These are phyloP conservation scores for Parmelia sp. DNA, from an alignment of 495 filamentous ascomycete genomes.

Conservation along the genomic window DNA sequence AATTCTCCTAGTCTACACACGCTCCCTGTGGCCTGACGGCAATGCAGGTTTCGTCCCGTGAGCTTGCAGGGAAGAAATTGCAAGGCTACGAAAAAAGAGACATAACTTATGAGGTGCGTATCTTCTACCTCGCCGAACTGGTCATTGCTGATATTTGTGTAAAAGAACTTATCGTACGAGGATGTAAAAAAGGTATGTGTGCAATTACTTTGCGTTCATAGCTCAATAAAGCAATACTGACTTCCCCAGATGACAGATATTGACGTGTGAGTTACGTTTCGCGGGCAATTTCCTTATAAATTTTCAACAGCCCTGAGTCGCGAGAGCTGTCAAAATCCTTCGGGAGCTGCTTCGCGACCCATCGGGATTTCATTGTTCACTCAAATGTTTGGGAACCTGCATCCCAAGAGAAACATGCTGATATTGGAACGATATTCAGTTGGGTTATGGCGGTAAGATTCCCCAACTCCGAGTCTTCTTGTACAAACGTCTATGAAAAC, in stretches of 20 bases:
- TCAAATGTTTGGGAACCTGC: too few relatives aligned
- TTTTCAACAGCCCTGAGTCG: too few relatives aligned
- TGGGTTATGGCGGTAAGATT: conserved; percentile 76
- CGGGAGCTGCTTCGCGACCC: background rate
- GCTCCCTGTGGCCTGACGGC: background rate
- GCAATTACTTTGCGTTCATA: background rate
- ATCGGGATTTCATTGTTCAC: too few relatives aligned
- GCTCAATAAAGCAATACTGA: background rate
- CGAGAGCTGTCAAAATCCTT: too few relatives aligned
- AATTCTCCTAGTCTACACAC: too few relatives aligned
- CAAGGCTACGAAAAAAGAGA: conserved; percentile 91
- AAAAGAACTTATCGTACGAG: conserved; percentile 67
- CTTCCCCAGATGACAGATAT: conserved; percentile 68
- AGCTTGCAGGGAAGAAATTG: conserved; percentile 83
- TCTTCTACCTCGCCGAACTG: background rate
- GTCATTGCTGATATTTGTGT: background rate
- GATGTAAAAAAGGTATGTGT: conserved; percentile 59
- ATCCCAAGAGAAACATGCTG: background rate
- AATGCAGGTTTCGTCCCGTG: conserved; percentile 72
- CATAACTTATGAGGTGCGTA: conserved; percentile 67
- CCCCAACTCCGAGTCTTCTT: background rate
- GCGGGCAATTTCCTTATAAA: background rate
- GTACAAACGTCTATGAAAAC: background rate
- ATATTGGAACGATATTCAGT: conserved; percentile 28
- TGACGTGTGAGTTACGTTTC: conserved; percentile 45